Conservation (phyloP, 495 filamentous ascomycete species). For the Tirmania nivea region DNA sequence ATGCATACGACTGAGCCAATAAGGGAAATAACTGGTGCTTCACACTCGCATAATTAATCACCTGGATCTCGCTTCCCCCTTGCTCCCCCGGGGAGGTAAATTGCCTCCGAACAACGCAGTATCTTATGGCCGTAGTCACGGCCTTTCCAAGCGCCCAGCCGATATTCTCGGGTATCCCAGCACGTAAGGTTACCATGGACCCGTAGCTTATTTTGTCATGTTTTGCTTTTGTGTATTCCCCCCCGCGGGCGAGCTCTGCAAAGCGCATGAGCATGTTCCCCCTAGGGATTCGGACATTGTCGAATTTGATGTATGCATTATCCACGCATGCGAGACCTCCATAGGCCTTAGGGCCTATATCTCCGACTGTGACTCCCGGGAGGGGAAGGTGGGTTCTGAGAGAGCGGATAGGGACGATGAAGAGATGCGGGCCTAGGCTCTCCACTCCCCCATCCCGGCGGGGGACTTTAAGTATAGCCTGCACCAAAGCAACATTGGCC, state of each 20-base stretch:
- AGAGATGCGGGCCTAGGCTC: conserved; percentile 51
- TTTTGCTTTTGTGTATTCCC: conserved; percentile 39
- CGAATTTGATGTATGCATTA: conserved; percentile 54
- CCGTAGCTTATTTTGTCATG: conserved; percentile 46
- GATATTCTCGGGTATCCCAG: conserved; percentile 45
- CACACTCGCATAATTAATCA: conserved; percentile 59
- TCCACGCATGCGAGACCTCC: conserved; percentile 48
- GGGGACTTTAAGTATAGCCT: conserved; percentile 27
- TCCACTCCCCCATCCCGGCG: conserved; percentile 20
- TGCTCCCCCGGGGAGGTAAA: conserved; percentile 27
- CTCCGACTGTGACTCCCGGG: conserved; percentile 46
- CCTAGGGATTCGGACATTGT: conserved; percentile 46
- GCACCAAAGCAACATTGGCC: conserved; percentile 53
- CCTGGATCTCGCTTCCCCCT: conserved; percentile 34
- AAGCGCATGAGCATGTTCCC: conserved; percentile 47
- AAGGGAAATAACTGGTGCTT: conserved; percentile 47
- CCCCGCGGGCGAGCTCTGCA: conserved; percentile 36
- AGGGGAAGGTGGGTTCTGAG: conserved; percentile 47
- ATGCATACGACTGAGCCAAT: conserved; percentile 49
- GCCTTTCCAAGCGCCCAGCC: conserved; percentile 48
- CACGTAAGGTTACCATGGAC: conserved; percentile 49
- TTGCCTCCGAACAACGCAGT: conserved; percentile 44
- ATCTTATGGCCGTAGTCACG: conserved; percentile 52
- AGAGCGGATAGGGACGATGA: conserved; percentile 53
- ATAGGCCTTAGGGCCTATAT: conserved; percentile 52